Evolutionary conservation across 768 basidiomycete genomes (phyloP), one percentile per base, ranked within the genome.

Genomic region (Suillus weaverae): DNA sequence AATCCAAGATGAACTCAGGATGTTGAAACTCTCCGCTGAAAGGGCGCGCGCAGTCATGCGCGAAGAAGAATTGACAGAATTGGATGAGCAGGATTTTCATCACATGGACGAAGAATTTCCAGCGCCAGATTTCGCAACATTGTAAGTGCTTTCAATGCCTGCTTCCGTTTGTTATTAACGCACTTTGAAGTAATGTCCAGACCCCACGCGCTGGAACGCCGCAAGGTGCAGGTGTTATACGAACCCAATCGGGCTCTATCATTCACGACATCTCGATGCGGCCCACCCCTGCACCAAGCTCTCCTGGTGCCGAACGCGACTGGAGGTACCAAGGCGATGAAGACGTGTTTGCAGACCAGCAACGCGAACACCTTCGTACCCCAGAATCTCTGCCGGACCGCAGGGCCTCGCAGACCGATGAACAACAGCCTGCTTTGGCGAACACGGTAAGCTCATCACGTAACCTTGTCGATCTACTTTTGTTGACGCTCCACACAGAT

Each of bases 271-370:
- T 82, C 41, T 84, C 81, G 73, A 81, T 81, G 66, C 83, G 77
- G 30, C 83, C 84, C 11, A 85, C 84, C 1, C 85, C 85, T 61
- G 82, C 82, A 26, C 83, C 83, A 38, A 84, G 79, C 67, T 69
- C 70, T 36, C 73, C 70, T 62, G 76, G 66, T 38, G 39, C 63
- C 39, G 69, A 63, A 48, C 41, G 65, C 13, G 70, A 53, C 33
- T 33, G 7, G 20, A 48, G 56, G 20, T 64, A 60, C 39, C 8
- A 14, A 22, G 56, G 36, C 55, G 60, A 69, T 33, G 70, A 68
- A 26, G 62, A 66, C 20, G 26, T 59, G 18, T 59, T 59, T 59
- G 4, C 26, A 20, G 57, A 59, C 18, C 57, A 59, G 18, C 57
- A 41, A 0, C 57, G 11, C 5, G 39, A 59, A 20, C 57, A 59